Evolutionary conservation across 257 asterid genomes (phyloP), one percentile per base, ranked within the genome.

Genomic region (Oldenlandia corymbosa): DNA sequence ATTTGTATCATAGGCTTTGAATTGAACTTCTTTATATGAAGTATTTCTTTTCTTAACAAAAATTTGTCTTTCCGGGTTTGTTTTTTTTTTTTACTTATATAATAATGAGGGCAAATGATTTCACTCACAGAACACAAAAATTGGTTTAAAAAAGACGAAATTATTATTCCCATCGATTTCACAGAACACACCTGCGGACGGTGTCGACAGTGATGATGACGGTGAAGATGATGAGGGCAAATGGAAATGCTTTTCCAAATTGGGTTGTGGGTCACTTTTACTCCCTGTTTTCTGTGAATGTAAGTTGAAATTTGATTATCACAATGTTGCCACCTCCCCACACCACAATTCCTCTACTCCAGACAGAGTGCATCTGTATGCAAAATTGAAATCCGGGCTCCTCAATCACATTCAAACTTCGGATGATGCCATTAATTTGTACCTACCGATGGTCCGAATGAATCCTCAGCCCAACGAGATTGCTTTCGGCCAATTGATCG

Each of bases 341-440:
- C 59, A 28, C 28, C n/a, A n/a, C n/a, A n/a, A 18, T 28, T 30
- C 17, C n/a, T n/a, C 24, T 55, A 14, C 61, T 56, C 26, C 26
- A 56, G 32, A 36, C 12, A 6, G 8, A 2, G 60, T 14, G 46
- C 46, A 0, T 57, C 34, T 57, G 62, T 32, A 57, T 34, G 62
- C 46, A 32, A 57, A 46, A 34, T 57, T 57, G 32, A 18, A 57
- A 57, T 57, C 62, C 7, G 39, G 53, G 4, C 17, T 60, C 9
- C 24, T 36, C 14, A 5, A 41, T 41, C 2, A 2, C 42, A 20
- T 50, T 7, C 4, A 47, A 34, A 50, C 21, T 23, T 5, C 36
- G 48, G 48, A 68, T 5, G 77, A 75, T 48, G 77, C 81, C 7
- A n/a, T 74, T 34, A 37, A n/a, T 37, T 49, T 76, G 68, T 80